Conservation (phyloP, 2,329 filamentous ascomycete species). For the Pseudopithomyces chartarum region DNA sequence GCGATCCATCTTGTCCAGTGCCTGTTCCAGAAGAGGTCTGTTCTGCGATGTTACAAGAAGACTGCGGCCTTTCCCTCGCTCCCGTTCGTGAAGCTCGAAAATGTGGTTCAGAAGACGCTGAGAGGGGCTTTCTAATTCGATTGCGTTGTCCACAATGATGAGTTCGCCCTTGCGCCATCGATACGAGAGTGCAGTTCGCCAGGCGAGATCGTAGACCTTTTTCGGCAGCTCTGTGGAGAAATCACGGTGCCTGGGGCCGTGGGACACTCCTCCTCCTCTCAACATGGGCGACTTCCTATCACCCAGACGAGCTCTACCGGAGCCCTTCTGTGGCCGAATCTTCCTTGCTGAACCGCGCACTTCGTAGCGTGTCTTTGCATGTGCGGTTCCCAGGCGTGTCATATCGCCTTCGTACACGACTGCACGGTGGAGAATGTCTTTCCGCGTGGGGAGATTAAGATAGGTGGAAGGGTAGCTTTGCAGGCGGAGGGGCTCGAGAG, state of each 20-base stretch:
- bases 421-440: slow-evolving; percentile 90
- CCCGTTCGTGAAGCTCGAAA: slow-evolving; percentile 68
- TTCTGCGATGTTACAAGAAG: slow-evolving; percentile 35
- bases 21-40: slow-evolving; percentile 63
- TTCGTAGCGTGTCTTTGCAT: slow-evolving; percentile 64
- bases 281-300: slow-evolving; percentile 81
- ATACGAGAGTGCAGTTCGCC: slow-evolving; percentile 91
- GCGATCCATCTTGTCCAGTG: slow-evolving; percentile 69
- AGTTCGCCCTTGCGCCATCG: slow-evolving; percentile 87
- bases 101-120: slow-evolving; percentile 69
- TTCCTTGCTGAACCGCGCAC: slow-evolving; percentile 85
- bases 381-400: slow-evolving; percentile 77
- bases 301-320: slow-evolving; percentile 78
- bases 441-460: slow-evolving; percentile 82
- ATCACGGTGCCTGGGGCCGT: slow-evolving; percentile 90
- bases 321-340: slow-evolving; percentile 84
- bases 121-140: slow-evolving; percentile 70
- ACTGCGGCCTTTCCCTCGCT: slow-evolving; percentile 32
- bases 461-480: slow-evolving; percentile 80
- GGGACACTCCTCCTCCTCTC: slow-evolving; percentile 82
- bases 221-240: slow-evolving; percentile 81
- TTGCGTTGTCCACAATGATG: slow-evolving; percentile 78
- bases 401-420: slow-evolving; percentile 91
- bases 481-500: slow-evolving; percentile 80
- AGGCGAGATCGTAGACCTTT: slow-evolving; percentile 95